Evolutionary conservation across 208 protist species (phyloP).

Genomic region (Histomonas meleagridis): DNA sequence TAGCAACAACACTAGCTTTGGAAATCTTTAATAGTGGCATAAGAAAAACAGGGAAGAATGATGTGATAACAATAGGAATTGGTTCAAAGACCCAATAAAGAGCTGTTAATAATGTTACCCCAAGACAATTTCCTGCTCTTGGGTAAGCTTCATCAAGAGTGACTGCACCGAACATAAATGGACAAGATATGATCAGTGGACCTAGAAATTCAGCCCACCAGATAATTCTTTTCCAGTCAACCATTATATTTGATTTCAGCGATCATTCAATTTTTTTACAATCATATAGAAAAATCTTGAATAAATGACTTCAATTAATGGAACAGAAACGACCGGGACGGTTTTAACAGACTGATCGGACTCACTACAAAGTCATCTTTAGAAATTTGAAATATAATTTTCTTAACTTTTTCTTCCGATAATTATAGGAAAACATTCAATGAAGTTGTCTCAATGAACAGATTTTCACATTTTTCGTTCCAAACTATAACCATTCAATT

Average conservation of each 20-base stretch:
- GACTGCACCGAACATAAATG: neutral
- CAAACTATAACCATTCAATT: too few relatives aligned
- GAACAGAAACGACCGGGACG: too few relatives aligned
- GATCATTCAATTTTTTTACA: too few relatives aligned
- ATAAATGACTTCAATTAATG: too few relatives aligned
- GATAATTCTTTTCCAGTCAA: neutral
- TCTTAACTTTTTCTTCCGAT: too few relatives aligned
- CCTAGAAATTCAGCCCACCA: neutral
- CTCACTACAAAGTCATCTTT: too few relatives aligned
- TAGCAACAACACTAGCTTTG: neutral
- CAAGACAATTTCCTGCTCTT: neutral
- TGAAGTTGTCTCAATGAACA: too few relatives aligned
- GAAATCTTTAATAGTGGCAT: constrained; percentile 37
- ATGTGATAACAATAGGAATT: constrained; percentile 45
- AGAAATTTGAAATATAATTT: too few relatives aligned
- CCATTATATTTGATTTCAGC: neutral
- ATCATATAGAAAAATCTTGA: too few relatives aligned
- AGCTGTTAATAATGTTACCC: constrained; percentile 34
- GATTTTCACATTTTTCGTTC: too few relatives aligned
- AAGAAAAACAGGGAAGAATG: constrained; percentile 43
- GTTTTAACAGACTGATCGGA: too few relatives aligned
- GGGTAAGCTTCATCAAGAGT: neutral
- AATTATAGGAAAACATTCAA: too few relatives aligned
- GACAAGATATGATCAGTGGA: neutral
- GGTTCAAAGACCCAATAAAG: constrained; percentile 37